Evolutionary conservation across 2,329 filamentous ascomycete genomes (phyloP).

Genomic region (Cordyceps cateniannulata): DNA sequence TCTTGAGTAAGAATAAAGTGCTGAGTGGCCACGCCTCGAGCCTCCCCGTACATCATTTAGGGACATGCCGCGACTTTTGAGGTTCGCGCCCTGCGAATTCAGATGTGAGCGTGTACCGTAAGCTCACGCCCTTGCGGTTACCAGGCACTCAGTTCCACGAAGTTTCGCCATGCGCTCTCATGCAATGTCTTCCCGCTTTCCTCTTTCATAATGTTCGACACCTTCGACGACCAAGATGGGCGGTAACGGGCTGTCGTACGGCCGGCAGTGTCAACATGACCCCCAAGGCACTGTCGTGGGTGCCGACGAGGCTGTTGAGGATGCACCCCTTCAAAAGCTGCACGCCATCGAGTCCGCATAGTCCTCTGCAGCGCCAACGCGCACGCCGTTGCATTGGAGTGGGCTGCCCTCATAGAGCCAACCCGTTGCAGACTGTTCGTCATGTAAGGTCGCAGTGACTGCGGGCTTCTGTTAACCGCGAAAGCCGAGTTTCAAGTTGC

Average conservation of each 20-base stretch:
- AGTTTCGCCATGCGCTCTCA: no score
- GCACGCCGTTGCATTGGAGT: background rate
- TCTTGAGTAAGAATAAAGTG: background rate
- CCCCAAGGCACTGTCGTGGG: no score
- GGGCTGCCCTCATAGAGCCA: background rate
- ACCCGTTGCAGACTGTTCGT: background rate
- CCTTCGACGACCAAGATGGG: no score
- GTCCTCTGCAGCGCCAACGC: background rate
- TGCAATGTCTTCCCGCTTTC: no score
- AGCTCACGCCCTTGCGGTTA: no score
- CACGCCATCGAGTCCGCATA: background rate
- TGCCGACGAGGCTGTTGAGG: background rate
- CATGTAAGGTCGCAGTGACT: background rate
- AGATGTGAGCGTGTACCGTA: no score
- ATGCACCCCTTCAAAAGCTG: background rate
- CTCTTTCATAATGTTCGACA: no score
- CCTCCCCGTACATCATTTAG: background rate
- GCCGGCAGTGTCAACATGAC: background rate
- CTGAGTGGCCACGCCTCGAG: no score
- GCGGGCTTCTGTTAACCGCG: background rate
- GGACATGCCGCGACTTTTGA: background rate
- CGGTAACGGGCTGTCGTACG: no score
- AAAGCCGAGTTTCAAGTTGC: background rate
- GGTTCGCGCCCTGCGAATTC: no score
- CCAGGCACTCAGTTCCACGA: no score